Percentiles rank a stretch among this genome's conserved stretches.
Evolutionary conservation across 2,329 filamentous ascomycete species (phyloP).

Genomic region (Neofusicoccum umdonicola): DNA sequence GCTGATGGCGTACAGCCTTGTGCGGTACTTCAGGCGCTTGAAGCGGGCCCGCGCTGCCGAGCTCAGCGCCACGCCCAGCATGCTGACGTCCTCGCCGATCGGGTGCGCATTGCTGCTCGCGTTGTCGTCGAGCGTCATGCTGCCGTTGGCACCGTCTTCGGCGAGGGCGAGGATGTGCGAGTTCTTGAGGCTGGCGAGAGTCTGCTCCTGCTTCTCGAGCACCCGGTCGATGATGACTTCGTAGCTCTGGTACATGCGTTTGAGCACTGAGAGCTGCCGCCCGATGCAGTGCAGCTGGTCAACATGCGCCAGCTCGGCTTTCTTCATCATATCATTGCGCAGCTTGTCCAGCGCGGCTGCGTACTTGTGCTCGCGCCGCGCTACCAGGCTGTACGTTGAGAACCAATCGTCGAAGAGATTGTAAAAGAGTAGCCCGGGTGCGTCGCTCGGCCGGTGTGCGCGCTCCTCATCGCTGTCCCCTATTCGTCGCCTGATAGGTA

Average conservation of each 20-base stretch:
- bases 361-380: slow-evolving; percentile 47
- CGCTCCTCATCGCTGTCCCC: slow-evolving; percentile 47
- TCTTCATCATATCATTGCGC: slow-evolving; percentile 55
- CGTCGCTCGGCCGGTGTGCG: slow-evolving; percentile 50
- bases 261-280: slow-evolving; percentile 59
- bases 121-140: slow-evolving; percentile 31
- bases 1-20: slow-evolving; percentile 60
- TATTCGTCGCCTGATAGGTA: slow-evolving; percentile 46
- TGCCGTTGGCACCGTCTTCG: slow-evolving; percentile 24
- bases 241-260: slow-evolving; percentile 61
- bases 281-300: slow-evolving; percentile 59
- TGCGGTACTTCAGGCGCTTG: slow-evolving; percentile 57
- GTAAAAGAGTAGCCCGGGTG: slow-evolving; percentile 62
- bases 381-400: slow-evolving; percentile 58
- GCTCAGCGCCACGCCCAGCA: slow-evolving; percentile 46
- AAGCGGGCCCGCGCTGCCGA: slow-evolving; percentile 58
- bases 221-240: slow-evolving; percentile 60
- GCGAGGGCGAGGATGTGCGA: slow-evolving; percentile 33
- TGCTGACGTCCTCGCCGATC: slow-evolving; percentile 30
- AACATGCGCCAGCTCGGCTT: slow-evolving; percentile 46
- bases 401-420: slow-evolving; percentile 67
- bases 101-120: slow-evolving; percentile 22
- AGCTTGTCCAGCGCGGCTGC: slow-evolving; percentile 50
- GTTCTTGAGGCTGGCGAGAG: slow-evolving; percentile 44
- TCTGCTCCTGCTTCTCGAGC: slow-evolving; percentile 45